phyloP scores from a whole-genome alignment of 805 yeast genomes.

The Ogataea zsoltii region DNA sequence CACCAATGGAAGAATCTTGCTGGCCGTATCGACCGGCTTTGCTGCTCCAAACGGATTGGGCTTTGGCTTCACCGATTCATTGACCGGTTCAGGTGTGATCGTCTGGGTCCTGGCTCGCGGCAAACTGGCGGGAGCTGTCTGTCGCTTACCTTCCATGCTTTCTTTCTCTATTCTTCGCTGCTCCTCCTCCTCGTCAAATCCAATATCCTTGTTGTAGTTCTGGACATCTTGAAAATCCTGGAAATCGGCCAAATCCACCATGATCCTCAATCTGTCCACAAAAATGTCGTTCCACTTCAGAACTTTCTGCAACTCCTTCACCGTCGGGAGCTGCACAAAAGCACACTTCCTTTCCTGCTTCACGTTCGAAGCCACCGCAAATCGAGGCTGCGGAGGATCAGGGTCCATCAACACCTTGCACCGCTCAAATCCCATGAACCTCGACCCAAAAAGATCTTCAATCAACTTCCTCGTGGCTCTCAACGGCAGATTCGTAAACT shows the following conservation, averaged over 20 bases:
- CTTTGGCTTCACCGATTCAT: slow-evolving; percentile 36
- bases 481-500: slow-evolving; percentile 60
- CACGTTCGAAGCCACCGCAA: slow-evolving; percentile 45
- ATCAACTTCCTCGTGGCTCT: slow-evolving; percentile 51
- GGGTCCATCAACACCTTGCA: slow-evolving; percentile 53
- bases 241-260: slow-evolving; percentile 38
- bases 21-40: slow-evolving; percentile 54
- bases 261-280: slow-evolving; percentile 37
- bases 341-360: slow-evolving; percentile 54
- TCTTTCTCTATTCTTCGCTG: slow-evolving; percentile 20
- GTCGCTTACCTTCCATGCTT: background rate
- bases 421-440: slow-evolving; percentile 58
- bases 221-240: slow-evolving; percentile 40
- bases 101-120: too few species aligned
- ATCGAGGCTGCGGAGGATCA: slow-evolving; percentile 28
- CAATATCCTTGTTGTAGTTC: slow-evolving; percentile 28
- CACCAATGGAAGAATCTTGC: slow-evolving; percentile 15
- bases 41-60: slow-evolving; percentile 79
- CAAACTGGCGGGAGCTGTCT: too few species aligned
- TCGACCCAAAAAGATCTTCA: slow-evolving; percentile 60
- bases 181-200: slow-evolving; percentile 30
- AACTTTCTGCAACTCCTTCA: slow-evolving; percentile 56
- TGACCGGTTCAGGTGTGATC: background rate
- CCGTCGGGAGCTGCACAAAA: slow-evolving; percentile 56
- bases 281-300: slow-evolving; percentile 62